Percentiles rank a stretch among this genome's conserved stretches.
Evolutionary conservation across 1,139 yeast species (phyloP).

Genomic region (Kodamaea sp.): DNA sequence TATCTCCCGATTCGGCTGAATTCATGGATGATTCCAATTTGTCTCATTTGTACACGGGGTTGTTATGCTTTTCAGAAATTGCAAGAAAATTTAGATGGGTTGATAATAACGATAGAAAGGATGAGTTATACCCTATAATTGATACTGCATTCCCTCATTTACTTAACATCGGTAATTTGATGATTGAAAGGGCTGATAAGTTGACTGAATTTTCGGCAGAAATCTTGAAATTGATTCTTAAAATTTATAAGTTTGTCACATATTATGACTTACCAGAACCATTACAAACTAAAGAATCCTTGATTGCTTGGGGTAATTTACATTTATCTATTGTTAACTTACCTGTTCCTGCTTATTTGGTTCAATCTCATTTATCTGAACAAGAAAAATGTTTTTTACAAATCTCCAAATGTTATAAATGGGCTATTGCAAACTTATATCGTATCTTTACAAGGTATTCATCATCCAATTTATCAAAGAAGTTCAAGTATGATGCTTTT

Average conservation of each 20-base stretch:
- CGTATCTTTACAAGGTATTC: slow-evolving; percentile 77
- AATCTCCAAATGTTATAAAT: slow-evolving; percentile 71
- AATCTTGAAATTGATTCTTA: slow-evolving; percentile 70
- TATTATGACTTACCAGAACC: slow-evolving; percentile 72
- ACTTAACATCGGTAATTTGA: slow-evolving; percentile 59
- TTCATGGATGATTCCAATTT: slow-evolving; percentile 39
- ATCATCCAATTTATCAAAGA: slow-evolving; percentile 44
- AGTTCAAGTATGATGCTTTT: slow-evolving; percentile 51
- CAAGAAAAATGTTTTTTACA: slow-evolving; percentile 38
- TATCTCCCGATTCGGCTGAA: slow-evolving; percentile 16
- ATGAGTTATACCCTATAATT: slow-evolving; percentile 57
- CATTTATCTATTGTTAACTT: slow-evolving; percentile 68
- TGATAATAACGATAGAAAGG: slow-evolving; percentile 54
- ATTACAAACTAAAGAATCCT: slow-evolving; percentile 55
- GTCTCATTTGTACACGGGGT: slow-evolving; percentile 67
- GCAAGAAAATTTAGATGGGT: slow-evolving; percentile 77
- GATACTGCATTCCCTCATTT: slow-evolving; percentile 65
- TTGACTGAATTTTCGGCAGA: slow-evolving; percentile 57
- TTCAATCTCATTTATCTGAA: slow-evolving; percentile 22
- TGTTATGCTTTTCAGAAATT: slow-evolving; percentile 71
- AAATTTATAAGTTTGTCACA: slow-evolving; percentile 78
- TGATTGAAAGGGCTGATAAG: slow-evolving; percentile 38
- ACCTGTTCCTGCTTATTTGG: slow-evolving; percentile 48
- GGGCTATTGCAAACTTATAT: slow-evolving; percentile 80
- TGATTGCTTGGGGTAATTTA: slow-evolving; percentile 73